Percentiles rank a stretch among this genome's conserved stretches.
These are phyloP conservation scores for Puccinia coronata DNA, from an alignment of 1,284 basidiomycete genomes.

Conservation along the genomic window DNA sequence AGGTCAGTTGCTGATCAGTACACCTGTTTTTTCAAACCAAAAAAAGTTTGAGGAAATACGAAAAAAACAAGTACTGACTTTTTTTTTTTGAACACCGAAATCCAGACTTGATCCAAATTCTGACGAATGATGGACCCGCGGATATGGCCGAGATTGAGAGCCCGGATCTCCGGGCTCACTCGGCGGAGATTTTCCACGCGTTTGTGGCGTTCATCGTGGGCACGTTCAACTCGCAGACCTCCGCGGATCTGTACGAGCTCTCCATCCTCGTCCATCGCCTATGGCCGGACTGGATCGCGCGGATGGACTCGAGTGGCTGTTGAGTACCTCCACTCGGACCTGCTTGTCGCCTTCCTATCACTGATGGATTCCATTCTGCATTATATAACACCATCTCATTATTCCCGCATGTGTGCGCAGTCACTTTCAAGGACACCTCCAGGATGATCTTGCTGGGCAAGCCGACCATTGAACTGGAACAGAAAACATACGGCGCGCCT, in stretches of 20 bases:
- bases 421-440: slow-evolving; percentile 26
- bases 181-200: neutral
- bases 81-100: neutral
- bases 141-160: neutral
- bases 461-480: slow-evolving; percentile 35
- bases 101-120: slow-evolving; percentile 32
- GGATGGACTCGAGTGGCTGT: slow-evolving; percentile 33
- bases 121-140: slow-evolving; percentile 10
- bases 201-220: slow-evolving; percentile 38
- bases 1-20: neutral
- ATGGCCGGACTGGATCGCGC: slow-evolving; percentile 37
- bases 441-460: slow-evolving; percentile 33
- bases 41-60: too few relatives aligned
- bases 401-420: slow-evolving; percentile 6
- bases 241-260: slow-evolving; percentile 41
- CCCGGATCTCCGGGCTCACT: neutral
- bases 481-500: slow-evolving; percentile 20
- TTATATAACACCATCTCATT: too few relatives aligned
- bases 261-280: slow-evolving; percentile 19
- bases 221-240: slow-evolving; percentile 34
- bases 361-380: too few relatives aligned
- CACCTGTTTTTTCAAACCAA: neutral
- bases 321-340: slow-evolving; percentile 8
- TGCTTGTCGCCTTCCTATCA: too few relatives aligned
- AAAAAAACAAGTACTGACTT: too few relatives aligned